Base-by-base conservation (phyloP, 164 flowering plant species). In the Echeveria elegans region DNA sequence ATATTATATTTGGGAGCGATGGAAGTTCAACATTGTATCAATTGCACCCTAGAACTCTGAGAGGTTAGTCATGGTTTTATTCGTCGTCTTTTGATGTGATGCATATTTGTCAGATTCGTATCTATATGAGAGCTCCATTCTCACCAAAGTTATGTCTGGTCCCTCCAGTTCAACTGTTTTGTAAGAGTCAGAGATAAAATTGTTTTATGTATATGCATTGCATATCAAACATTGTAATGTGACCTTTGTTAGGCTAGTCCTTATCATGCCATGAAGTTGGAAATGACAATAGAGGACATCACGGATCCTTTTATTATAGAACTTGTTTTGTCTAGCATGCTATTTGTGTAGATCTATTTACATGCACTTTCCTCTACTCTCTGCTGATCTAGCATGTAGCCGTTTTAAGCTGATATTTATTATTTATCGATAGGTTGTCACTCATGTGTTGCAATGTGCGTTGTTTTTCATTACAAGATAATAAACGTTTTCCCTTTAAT, bases 1-100 rank as follows among this genome's bases (percentile, higher is more conserved):
- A 88, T 77, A 78, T 87, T 29, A 66, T 95, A 77, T 88, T 81
- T 78, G 99, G 99, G 75, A 92, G 88, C 79, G 98, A 95, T 83
- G 99, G 99, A 58, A 75, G 86, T 72, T 95, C 99, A 68, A 83
- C 85, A 24, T 71, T 95, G 28, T 95, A 95, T 75, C 80, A 77
- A 34, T 77, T 95, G 66, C 82, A 90, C 72, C 87, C 97, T 32
- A 70, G 76, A 68, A 80, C 89, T 48, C 41, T 87, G 31, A 77
- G 82, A 90, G 97, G 99, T 66, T 65, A 23, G 24, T 26, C 14
- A 16, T 2, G 37, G 16, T 40, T 26, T 7, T 26, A 12, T 28
- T n/a, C n/a, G n/a, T n/a, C n/a, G n/a, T n/a, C n/a, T 28, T 29
- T 21, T 12, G 36, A 8, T 43, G 12, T 30, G 63, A 61, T 45